Conservation (phyloP, 805 yeast species). For the Candida manassasensis region DNA sequence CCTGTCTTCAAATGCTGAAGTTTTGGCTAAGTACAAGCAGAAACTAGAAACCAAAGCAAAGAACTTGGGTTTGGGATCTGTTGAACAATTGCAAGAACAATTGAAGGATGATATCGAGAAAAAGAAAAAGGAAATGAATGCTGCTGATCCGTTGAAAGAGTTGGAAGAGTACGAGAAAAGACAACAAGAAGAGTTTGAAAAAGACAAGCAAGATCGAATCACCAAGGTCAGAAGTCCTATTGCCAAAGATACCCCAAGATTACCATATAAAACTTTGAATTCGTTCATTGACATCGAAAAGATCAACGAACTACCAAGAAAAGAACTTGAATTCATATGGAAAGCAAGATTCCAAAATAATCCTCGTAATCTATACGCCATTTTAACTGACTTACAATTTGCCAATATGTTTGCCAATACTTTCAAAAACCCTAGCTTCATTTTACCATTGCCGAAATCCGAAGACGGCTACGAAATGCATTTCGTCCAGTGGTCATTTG, state of each 20-base stretch:
- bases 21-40: constrained; percentile 19
- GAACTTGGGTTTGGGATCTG: constrained; percentile 29
- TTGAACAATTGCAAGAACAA: constrained; percentile 59
- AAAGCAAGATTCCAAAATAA: constrained; percentile 71
- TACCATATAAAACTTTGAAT: constrained; percentile 66
- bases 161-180: constrained; percentile 51
- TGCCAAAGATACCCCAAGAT: constrained; percentile 27
- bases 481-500: constrained; percentile 90
- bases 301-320: constrained; percentile 46
- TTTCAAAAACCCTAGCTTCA: constrained; percentile 71
- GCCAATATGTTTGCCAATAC: constrained; percentile 63
- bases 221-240: constrained; percentile 33
- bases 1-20: constrained; percentile 4
- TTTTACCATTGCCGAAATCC: constrained; percentile 78
- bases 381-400: constrained; percentile 53
- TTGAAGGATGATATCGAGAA: constrained; percentile 57
- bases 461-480: constrained; percentile 69
- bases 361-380: constrained; percentile 61
- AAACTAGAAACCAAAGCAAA: constrained; percentile 34
- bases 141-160: constrained; percentile 65
- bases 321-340: constrained; percentile 82
- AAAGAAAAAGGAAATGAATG: constrained; percentile 52
- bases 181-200: constrained; percentile 25
- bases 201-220: constrained; percentile 19
- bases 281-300: constrained; percentile 71